Evolutionary conservation across 257 asterid species (phyloP), one percentile per base, ranked within the genome.

Genomic region (Nyctanthes arbortristis): DNA sequence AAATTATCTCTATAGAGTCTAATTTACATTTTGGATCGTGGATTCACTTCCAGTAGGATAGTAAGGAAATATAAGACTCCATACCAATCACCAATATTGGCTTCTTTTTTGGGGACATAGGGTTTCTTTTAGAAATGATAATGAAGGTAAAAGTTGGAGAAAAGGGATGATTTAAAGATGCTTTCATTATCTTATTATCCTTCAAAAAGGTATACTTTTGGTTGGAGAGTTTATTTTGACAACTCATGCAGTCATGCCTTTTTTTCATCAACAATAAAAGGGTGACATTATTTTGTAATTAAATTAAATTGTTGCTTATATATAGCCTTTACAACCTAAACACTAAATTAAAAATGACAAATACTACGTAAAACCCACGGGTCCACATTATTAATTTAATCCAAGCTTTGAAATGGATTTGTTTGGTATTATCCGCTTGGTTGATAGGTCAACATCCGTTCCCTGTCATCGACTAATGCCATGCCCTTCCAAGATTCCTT

Each of bases 381-480:
- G 79, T 56, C 27, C 34, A 37, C 45, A 70, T 56, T 32, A 63
- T 71, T 69, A 70, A 67, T 57, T n/a, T 68, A 80, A 85, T 71
- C 65, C 40, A 58, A 67, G 33, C 47, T 73, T 77, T 69, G 80
- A 69, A 75, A 79, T 81, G 80, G 80, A 76, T 81, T 79, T 81
- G 80, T 80, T 86, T 84, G 89, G 79, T 77, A 71, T 86, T 82
- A 81, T 81, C 84, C 63, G 70, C 67, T 84, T 84, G 79, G 87
- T 86, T 86, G 84, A 81, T 74, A 73, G 77, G 81, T 84, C 89
- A 79, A 84, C 88, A 82, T 86, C 92, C 74, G 63, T 75, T 77
- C 77, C 77, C 43, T 77, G 84, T 86, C 89, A 84, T 72, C 70
- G 36, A 75, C 71, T 70, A 81, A 62, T 55, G 66, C 76, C 79